Conservation (phyloP, 208 protist species). For the Giardia muris region DNA sequence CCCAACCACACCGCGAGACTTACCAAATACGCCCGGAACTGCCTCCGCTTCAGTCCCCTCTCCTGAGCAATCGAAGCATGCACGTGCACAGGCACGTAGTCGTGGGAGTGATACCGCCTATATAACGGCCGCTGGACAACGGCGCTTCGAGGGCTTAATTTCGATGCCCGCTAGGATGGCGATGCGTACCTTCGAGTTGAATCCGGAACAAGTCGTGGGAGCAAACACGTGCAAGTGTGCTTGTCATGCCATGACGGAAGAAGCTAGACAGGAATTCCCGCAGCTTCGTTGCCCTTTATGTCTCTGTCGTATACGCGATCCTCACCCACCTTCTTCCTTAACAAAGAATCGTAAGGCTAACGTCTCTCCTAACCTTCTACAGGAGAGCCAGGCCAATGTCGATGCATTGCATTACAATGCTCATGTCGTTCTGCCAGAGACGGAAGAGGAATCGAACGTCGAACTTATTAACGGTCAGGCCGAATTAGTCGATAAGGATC, state of each 20-base stretch:
- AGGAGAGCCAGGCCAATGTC: background rate
- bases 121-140: background rate
- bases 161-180: background rate
- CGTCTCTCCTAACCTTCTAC: background rate
- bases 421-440: background rate
- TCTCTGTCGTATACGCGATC: background rate
- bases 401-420: background rate
- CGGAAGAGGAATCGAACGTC: background rate
- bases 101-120: background rate
- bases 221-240: background rate
- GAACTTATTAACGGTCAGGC: background rate
- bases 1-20: background rate
- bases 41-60: background rate
- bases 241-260: background rate
- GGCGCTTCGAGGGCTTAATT: background rate
- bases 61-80: background rate
- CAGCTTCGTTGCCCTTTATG: background rate
- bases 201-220: background rate
- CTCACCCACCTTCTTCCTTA: background rate
- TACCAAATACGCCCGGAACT: no score
- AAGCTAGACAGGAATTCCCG: background rate
- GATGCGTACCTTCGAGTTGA: background rate
- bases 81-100: background rate
- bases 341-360: background rate
- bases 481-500: no score